Base-by-base conservation (phyloP, 2,329 filamentous ascomycete genomes). In the Drechslera avenae region DNA sequence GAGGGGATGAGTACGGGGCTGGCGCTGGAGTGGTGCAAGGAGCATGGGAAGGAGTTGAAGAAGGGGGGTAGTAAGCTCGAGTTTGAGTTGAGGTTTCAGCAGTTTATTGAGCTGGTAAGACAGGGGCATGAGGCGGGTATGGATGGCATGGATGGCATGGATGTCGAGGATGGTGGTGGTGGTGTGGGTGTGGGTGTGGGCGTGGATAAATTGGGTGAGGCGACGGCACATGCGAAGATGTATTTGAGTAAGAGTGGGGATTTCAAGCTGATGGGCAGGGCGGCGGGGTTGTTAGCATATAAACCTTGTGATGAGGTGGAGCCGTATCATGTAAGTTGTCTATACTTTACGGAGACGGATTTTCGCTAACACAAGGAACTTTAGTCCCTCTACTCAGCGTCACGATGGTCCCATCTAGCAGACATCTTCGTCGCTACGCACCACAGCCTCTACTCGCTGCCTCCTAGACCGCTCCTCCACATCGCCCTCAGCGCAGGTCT, bases 11-110 rank as follows among this genome's bases (percentile, higher is more conserved):
- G 86, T 61, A 88, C 93, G 4, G 81, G 81, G 30, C 89, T 95
- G 64, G 92, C 91, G 17, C 75, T 99, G 46, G 83, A 85, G 10
- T 99, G 94, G 94, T 97, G 94, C 72, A 84, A 81, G 13, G 93
- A 97, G 66, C 96, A 97, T 74, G 94, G 95, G 74, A 92, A 93
- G 66, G 89, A 92, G 56, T 77, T 99, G 52, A 89, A 91, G 68
- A 96, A 94, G 79, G 88, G 90, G 75, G 87, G 90, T 81, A 91
- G 87, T 66, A 89, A 88, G 60, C 82, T 99, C 13, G 94, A 99
- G 73, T 96, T 96, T 68, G 90, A 96, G 80, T 83, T 99, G 35
- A 87, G 94, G 10, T 82, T 95, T 64, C 94, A 99, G 73, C 92
- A 97, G 72, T 97, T 92, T 72, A 92, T 97, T 63, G 94, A 97